Conservation (phyloP, 495 filamentous ascomycete species). For the Hypoxylon cercidicola region DNA sequence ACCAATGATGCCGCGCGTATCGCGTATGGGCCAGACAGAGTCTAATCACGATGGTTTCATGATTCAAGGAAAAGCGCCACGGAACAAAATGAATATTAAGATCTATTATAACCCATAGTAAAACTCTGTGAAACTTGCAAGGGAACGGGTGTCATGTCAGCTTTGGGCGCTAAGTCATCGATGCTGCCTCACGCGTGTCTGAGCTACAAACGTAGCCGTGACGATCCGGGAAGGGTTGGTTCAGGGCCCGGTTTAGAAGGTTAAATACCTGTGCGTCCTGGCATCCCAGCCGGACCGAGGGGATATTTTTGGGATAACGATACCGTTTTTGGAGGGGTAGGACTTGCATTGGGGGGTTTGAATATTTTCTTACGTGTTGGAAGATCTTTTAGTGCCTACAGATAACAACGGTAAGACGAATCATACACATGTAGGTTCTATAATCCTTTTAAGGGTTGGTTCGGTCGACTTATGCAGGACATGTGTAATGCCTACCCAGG, state of each 20-base stretch:
- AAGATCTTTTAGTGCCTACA: not conserved
- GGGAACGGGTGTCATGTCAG: too few relatives aligned
- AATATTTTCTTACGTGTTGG: conserved; percentile 1
- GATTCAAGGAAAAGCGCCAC: not conserved
- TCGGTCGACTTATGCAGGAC: not conserved
- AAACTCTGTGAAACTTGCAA: too few relatives aligned
- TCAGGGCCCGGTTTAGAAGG: conserved; percentile 4
- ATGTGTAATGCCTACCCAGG: too few relatives aligned
- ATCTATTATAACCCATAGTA: conserved; percentile 10
- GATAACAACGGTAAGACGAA: not conserved
- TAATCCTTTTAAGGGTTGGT: not conserved
- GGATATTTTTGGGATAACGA: too few relatives aligned
- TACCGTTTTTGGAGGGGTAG: conserved; percentile 4
- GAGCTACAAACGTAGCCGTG: conserved; percentile 18
- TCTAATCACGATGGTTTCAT: conserved; percentile 1
- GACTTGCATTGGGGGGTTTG: not conserved
- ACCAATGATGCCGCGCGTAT: not conserved
- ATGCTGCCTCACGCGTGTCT: conserved; percentile 19
- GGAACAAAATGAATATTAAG: conserved; percentile 16
- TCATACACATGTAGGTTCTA: not conserved
- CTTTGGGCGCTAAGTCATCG: conserved; percentile 10
- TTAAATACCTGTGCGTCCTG: not conserved
- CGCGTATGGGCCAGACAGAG: not conserved
- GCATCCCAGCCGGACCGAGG: not conserved
- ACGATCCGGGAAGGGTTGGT: conserved; percentile 13